Percentiles rank a stretch among this genome's conserved stretches.
Evolutionary conservation across 768 basidiomycete genomes (phyloP).

Genomic region (Boletus huronensis): DNA sequence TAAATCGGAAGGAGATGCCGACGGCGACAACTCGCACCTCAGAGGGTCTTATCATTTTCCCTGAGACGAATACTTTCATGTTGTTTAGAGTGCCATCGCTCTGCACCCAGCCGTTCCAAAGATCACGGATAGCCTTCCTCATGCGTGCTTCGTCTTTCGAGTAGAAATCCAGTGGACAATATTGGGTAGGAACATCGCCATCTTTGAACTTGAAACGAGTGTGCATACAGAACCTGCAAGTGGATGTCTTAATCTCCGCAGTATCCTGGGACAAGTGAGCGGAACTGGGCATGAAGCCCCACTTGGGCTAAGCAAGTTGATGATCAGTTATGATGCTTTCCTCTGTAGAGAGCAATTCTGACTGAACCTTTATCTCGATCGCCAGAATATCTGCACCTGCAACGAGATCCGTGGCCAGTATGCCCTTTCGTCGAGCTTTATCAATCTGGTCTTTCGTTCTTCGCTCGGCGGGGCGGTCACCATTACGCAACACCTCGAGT

Average conservation of each 20-base stretch:
- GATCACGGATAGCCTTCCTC: constrained; percentile 54
- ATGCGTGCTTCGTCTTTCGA: constrained; percentile 65
- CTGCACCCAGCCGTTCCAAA: constrained; percentile 72
- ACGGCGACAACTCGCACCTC: constrained; percentile 43
- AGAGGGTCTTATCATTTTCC: constrained; percentile 53
- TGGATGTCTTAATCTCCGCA: constrained; percentile 54
- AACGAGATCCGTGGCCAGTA: constrained; percentile 80
- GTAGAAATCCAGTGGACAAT: constrained; percentile 91
- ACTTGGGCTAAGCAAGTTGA: constrained; percentile 72
- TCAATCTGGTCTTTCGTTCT: constrained; percentile 59
- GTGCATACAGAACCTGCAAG: constrained; percentile 94
- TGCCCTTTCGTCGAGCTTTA: constrained; percentile 46
- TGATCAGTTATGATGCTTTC: constrained; percentile 1
- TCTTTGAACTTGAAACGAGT: constrained; percentile 46
- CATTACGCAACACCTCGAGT: constrained; percentile 46
- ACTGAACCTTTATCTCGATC: constrained; percentile 86
- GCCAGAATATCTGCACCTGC: constrained; percentile 56
- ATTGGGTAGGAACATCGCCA: constrained; percentile 39
- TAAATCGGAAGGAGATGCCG: constrained; percentile 2
- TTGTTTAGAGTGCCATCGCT: constrained; percentile 74
- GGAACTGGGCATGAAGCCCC: constrained; percentile 82
- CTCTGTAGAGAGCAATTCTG: not conserved
- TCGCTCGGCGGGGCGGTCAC: constrained; percentile 54
- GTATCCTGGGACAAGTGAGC: constrained; percentile 59
- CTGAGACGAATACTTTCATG: constrained; percentile 72